Percentiles rank a stretch among this genome's conserved stretches.
phyloP scores from a whole-genome alignment of 2,329 filamentous ascomycete species.

The Fusarium scirpi region DNA sequence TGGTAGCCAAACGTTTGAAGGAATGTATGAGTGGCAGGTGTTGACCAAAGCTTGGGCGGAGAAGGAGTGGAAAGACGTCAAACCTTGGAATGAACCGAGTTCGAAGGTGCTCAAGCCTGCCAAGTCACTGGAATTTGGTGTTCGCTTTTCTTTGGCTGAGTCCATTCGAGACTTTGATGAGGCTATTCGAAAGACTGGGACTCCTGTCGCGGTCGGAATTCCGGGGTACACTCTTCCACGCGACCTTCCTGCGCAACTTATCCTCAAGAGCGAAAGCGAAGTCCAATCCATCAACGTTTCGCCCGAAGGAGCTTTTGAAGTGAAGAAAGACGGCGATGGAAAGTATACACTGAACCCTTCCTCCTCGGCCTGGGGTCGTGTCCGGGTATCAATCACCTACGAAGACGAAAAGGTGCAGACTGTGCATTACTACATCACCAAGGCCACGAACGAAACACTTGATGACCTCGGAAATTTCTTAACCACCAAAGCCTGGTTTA shows the following conservation, averaged over 20 bases:
- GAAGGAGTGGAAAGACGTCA: conserved; percentile 63
- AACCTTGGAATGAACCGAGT: conserved; percentile 68
- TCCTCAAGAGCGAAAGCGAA: conserved; percentile 55
- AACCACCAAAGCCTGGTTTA: conserved; percentile 66
- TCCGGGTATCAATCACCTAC: conserved; percentile 61
- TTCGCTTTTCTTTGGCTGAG: conserved; percentile 63
- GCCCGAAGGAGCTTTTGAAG: conserved; percentile 54
- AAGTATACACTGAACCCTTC: conserved; percentile 60
- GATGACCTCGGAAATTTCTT: conserved; percentile 64
- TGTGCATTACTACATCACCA: conserved; percentile 68
- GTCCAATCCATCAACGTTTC: conserved; percentile 56
- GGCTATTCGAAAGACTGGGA: conserved; percentile 56
- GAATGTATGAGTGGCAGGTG: conserved; percentile 71
- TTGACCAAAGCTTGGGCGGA: conserved; percentile 66
- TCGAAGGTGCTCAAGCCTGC: conserved; percentile 60
- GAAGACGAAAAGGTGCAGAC: conserved; percentile 61
- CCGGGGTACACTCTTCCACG: conserved; percentile 66
- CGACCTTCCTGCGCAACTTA: conserved; percentile 60
- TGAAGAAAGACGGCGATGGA: conserved; percentile 45
- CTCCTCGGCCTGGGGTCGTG: conserved; percentile 61
- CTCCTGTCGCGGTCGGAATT: conserved; percentile 63
- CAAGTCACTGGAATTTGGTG: conserved; percentile 60
- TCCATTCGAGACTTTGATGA: conserved; percentile 62
- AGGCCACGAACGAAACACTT: conserved; percentile 58
- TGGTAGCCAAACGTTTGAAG: conserved; percentile 68